Percentiles rank a stretch among this genome's conserved stretches.
Conservation (phyloP, 768 basidiomycete genomes). For the Suillus brevipes region DNA sequence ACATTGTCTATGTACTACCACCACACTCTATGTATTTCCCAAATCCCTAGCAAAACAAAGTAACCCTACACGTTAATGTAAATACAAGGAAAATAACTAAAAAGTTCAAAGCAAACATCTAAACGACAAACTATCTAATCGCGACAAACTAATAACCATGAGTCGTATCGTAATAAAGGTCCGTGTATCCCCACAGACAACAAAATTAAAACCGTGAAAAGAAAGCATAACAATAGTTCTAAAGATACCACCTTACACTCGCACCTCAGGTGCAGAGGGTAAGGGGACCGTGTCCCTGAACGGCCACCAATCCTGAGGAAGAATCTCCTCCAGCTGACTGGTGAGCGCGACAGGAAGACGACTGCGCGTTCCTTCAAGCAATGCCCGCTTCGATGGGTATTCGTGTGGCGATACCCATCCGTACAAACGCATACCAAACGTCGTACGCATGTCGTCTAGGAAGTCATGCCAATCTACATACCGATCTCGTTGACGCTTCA, state of each 20-base stretch:
- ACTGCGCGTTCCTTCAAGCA: slow-evolving; percentile 14
- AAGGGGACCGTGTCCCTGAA: slow-evolving; percentile 16
- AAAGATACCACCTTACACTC: slow-evolving; percentile 5
- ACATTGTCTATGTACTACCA: not conserved
- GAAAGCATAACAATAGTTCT: not conserved
- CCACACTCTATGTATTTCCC: not conserved
- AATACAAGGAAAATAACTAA: not conserved
- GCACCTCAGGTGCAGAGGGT: slow-evolving; percentile 4
- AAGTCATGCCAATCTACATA: slow-evolving; percentile 20
- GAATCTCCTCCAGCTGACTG: slow-evolving; percentile 14
- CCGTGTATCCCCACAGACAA: slow-evolving; percentile 10
- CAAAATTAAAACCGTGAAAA: not conserved
- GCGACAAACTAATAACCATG: slow-evolving; percentile 5
- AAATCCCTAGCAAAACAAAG: not conserved
- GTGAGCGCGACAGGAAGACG: slow-evolving; percentile 16
- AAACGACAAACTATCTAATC: not conserved
- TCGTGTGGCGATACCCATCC: slow-evolving; percentile 19
- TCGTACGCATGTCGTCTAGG: slow-evolving; percentile 15
- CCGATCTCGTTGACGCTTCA: slow-evolving; percentile 16
- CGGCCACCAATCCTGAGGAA: slow-evolving; percentile 20
- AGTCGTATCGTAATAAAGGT: slow-evolving; percentile 9
- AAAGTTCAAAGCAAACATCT: not conserved
- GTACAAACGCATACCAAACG: slow-evolving; percentile 17
- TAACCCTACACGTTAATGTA: slow-evolving; percentile 2
- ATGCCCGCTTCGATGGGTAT: slow-evolving; percentile 15